Conservation (phyloP, 1,284 basidiomycete species). For the Ustilago xerochloae region DNA sequence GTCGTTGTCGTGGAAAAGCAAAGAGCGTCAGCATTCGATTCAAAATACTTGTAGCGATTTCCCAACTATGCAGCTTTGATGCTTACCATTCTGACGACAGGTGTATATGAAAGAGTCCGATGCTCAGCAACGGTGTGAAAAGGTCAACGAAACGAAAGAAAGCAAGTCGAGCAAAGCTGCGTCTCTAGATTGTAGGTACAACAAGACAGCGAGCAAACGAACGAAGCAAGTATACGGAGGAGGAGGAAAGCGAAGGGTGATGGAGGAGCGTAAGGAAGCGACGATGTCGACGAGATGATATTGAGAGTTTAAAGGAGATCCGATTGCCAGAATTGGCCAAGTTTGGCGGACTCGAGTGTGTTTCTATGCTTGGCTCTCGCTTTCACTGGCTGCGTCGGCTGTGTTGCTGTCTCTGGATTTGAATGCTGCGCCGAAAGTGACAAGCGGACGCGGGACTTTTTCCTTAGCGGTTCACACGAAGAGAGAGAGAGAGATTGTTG, state of each 20-base stretch:
- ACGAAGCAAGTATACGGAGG: constrained; percentile 6
- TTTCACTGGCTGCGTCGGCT: background rate
- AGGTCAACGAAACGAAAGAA: constrained; percentile 16
- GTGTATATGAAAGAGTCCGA: constrained; percentile 19
- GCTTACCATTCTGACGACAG: constrained; percentile 38
- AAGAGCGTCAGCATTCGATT: constrained; percentile 1
- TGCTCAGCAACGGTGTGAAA: constrained; percentile 34
- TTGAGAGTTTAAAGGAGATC: constrained; percentile 29
- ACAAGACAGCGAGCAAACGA: constrained; percentile 4
- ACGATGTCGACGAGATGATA: constrained; percentile 9
- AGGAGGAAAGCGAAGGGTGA: constrained; percentile 7
- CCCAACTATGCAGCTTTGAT: no score
- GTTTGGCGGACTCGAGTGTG: background rate
- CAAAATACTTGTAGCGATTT: background rate
- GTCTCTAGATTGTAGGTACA: constrained; percentile 21
- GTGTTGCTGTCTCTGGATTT: constrained; percentile 7
- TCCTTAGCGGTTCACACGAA: no score
- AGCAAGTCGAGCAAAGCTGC: constrained; percentile 21
- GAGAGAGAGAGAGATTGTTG: background rate
- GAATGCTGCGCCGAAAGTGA: constrained; percentile 5
- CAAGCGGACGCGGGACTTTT: background rate
- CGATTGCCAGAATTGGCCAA: constrained; percentile 1
- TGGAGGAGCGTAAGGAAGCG: constrained; percentile 12
- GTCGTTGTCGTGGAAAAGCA: background rate
- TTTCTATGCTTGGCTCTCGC: constrained; percentile 1